Percentiles rank a stretch among this genome's conserved stretches.
Evolutionary conservation across 2,329 filamentous ascomycete species (phyloP).

Genomic region (Aureobasidium subglaciale): DNA sequence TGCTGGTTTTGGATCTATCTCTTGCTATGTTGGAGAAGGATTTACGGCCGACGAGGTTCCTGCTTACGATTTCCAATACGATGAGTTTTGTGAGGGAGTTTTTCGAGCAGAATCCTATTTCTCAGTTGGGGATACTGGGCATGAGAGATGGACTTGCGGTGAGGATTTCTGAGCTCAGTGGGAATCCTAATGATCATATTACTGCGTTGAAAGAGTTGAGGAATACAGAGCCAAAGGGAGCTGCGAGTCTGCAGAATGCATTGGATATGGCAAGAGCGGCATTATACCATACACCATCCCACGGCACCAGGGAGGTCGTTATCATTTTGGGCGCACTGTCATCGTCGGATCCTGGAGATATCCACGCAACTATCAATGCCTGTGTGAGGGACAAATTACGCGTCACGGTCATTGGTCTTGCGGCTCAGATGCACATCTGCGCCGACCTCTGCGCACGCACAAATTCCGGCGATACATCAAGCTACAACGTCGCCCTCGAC

Average conservation of each 20-base stretch:
- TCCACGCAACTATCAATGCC: slow-evolving; percentile 76
- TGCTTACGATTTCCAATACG: slow-evolving; percentile 74
- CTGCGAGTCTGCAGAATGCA: slow-evolving; percentile 72
- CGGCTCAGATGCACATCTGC: slow-evolving; percentile 88
- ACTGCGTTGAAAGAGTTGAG: slow-evolving; percentile 58
- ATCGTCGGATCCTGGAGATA: slow-evolving; percentile 88
- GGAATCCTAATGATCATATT: slow-evolving; percentile 85
- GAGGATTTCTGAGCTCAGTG: slow-evolving; percentile 79
- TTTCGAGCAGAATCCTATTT: slow-evolving; percentile 98
- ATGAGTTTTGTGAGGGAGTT: slow-evolving; percentile 86
- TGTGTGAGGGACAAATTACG: slow-evolving; percentile 78
- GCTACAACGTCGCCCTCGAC: slow-evolving; percentile 80
- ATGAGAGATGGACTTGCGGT: slow-evolving; percentile 90
- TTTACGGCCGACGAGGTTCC: slow-evolving; percentile 77
- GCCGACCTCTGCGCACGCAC: slow-evolving; percentile 81
- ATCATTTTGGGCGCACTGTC: slow-evolving; percentile 87
- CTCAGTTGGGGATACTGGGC: slow-evolving; percentile 83
- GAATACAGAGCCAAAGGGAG: slow-evolving; percentile 41
- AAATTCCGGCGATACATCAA: slow-evolving; percentile 67
- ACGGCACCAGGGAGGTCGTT: slow-evolving; percentile 88
- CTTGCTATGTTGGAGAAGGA: slow-evolving; percentile 95
- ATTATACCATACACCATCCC: slow-evolving; percentile 85
- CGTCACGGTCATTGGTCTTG: slow-evolving; percentile 81
- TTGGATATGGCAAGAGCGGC: slow-evolving; percentile 90
- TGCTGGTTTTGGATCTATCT: slow-evolving; percentile 86